Evolutionary conservation across 2,329 filamentous ascomycete species (phyloP).

Genomic region (Trichoderma sp.): DNA sequence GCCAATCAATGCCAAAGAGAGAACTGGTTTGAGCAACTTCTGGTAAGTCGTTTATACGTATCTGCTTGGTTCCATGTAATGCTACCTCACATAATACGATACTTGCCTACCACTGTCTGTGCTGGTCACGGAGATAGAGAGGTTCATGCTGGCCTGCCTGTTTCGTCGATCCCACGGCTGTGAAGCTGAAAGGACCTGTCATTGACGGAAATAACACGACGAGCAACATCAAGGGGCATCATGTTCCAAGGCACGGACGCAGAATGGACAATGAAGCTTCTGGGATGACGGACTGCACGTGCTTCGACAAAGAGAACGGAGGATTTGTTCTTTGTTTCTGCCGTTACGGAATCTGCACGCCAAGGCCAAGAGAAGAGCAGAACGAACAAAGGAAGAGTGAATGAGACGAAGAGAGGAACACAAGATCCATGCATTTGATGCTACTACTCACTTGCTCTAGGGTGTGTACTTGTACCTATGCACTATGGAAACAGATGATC

Average conservation of each 20-base stretch:
- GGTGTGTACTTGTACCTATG: no score
- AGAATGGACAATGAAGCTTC: background rate
- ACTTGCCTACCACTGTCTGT: background rate
- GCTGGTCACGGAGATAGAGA: background rate
- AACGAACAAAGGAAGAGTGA: background rate
- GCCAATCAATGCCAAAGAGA: constrained; percentile 9
- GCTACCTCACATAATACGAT: background rate
- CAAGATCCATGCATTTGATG: background rate
- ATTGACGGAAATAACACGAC: constrained; percentile 15
- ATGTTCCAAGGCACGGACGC: background rate
- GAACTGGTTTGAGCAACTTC: background rate
- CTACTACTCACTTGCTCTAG: background rate
- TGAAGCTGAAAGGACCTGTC: background rate
- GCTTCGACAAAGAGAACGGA: background rate
- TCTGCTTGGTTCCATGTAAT: background rate
- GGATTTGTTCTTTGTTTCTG: background rate
- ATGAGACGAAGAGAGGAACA: background rate
- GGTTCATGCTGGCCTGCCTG: constrained; percentile 14
- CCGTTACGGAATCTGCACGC: background rate
- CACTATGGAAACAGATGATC: background rate
- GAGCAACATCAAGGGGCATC: background rate
- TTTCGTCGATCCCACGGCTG: background rate
- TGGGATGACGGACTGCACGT: background rate
- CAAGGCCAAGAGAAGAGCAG: background rate
- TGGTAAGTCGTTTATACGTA: background rate